Evolutionary conservation across 768 basidiomycete genomes (phyloP), one percentile per base, ranked within the genome.

Genomic region (Pholiota molesta): DNA sequence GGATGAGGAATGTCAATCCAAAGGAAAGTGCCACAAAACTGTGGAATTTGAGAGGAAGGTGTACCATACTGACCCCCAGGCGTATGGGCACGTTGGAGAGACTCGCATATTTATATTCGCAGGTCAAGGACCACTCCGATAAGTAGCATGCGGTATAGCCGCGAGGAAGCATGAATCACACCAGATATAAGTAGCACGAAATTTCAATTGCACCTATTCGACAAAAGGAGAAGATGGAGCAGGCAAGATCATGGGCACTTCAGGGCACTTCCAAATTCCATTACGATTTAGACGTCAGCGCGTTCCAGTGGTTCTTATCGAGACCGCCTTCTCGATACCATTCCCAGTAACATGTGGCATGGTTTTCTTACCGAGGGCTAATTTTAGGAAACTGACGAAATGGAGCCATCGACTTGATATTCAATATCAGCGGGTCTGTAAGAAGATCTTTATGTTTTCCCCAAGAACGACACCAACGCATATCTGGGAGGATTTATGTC

Each of bases 401-500:
- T 4, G 19, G 17, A 17, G 19, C n/a, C 39, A 40, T 40, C 10
- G 39, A n/a, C n/a, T n/a, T n/a, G n/a, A n/a, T 11, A n/a, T 21
- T 45, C 26, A 26, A 4, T 26, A 26, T 4, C 26, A 26, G 26
- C 4, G 26, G 26, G 26, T 26, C 4, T 26, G 2, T 26, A 26
- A 2, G 2, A 13, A 0, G 10, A 14, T 28, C 5, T 26, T 19
- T 49, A 49, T 13, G 19, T 28, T 49, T 49, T 49, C 23, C 47
- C 47, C 10, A 74, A 57, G 57, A 77, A 80, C 5, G 78, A 79
- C 11, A 79, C 73, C 42, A 83, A 68, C 1, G 81, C 81, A 69
- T 82, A 82, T 58, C 82, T 83, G 51, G 19, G 42, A 57, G 21
- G n/a, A 60, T 35, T 16, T 35, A 17, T 5, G 17, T 39, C 10